A percentile compares a stretch with the other conserved stretches of the same genome.
Conservation (phyloP, 2,329 filamentous ascomycete species). For the Lachnellula subtilissima region DNA sequence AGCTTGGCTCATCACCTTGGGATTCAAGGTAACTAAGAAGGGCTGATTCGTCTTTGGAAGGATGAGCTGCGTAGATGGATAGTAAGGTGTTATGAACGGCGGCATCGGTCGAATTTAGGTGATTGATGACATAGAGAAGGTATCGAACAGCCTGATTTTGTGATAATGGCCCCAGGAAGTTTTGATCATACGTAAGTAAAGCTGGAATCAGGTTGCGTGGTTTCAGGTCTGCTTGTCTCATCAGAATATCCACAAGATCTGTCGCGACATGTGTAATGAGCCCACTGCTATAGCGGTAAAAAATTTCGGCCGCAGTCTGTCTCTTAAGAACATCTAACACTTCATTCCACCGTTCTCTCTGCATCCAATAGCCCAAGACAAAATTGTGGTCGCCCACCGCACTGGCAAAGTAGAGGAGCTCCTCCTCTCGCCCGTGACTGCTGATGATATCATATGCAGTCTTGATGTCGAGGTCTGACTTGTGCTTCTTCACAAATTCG, state of each 20-base stretch:
- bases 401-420: constrained; percentile 86
- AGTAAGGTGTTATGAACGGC: constrained; percentile 96
- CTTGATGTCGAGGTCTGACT: constrained; percentile 79
- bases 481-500: constrained; percentile 81
- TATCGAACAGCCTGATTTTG: constrained; percentile 93
- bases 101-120: constrained; percentile 72
- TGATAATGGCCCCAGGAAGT: constrained; percentile 58
- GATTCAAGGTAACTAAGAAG: constrained; percentile 86
- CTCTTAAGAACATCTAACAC: constrained; percentile 85
- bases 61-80: constrained; percentile 87
- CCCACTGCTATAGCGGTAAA: constrained; percentile 96
- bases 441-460: constrained; percentile 95
- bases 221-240: constrained; percentile 82
- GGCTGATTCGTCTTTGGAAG: constrained; percentile 76
- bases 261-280: constrained; percentile 83
- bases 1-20: constrained; percentile 79
- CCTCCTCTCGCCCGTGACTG: constrained; percentile 89
- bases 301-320: constrained; percentile 87
- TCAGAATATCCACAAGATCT: constrained; percentile 90
- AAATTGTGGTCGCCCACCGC: constrained; percentile 89
- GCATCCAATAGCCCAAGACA: constrained; percentile 94
- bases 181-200: constrained; percentile 87
- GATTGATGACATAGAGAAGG: constrained; percentile 86
- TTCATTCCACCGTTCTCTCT: constrained; percentile 86
- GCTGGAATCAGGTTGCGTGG: constrained; percentile 88